Conservation (phyloP, 192 early-diverging fungal species). For the Paraglomus brasilianum region DNA sequence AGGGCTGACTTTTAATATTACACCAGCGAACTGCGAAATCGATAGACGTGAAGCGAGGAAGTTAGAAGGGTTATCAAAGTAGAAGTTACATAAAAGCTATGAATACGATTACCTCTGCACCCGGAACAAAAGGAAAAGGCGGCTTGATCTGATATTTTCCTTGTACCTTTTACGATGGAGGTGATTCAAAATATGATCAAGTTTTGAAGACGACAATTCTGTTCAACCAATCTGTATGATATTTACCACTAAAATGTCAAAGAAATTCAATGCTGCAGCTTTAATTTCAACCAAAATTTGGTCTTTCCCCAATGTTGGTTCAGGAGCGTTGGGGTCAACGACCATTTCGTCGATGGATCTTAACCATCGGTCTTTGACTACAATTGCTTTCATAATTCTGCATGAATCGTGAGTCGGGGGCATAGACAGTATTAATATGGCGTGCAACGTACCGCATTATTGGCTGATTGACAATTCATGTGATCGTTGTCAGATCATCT, state of each 20-base stretch:
- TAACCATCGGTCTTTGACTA: slow-evolving; percentile 58
- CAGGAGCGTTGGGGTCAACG: slow-evolving; percentile 54
- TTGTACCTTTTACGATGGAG: slow-evolving; percentile 55
- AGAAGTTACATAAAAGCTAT: neutral
- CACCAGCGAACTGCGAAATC: slow-evolving; percentile 53
- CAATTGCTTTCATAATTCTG: slow-evolving; percentile 47
- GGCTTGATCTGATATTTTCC: slow-evolving; percentile 77
- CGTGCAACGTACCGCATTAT: no score
- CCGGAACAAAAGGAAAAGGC: slow-evolving; percentile 67
- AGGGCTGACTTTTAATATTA: slow-evolving; percentile 47
- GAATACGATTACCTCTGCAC: slow-evolving; percentile 51
- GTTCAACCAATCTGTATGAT: neutral
- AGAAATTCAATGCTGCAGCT: slow-evolving; percentile 70
- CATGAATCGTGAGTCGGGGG: no score
- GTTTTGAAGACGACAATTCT: slow-evolving; percentile 26
- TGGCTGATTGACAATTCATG: no score
- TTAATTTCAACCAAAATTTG: slow-evolving; percentile 69
- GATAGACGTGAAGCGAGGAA: neutral
- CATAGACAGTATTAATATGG: no score
- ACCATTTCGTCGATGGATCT: slow-evolving; percentile 53
- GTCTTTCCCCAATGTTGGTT: slow-evolving; percentile 52
- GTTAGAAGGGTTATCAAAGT: neutral
- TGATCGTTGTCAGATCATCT: no score
- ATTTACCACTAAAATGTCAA: slow-evolving; percentile 67
- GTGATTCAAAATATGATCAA: neutral